Conservation (phyloP, 2,329 filamentous ascomycete species). For the Trichoderma guizhouense region DNA sequence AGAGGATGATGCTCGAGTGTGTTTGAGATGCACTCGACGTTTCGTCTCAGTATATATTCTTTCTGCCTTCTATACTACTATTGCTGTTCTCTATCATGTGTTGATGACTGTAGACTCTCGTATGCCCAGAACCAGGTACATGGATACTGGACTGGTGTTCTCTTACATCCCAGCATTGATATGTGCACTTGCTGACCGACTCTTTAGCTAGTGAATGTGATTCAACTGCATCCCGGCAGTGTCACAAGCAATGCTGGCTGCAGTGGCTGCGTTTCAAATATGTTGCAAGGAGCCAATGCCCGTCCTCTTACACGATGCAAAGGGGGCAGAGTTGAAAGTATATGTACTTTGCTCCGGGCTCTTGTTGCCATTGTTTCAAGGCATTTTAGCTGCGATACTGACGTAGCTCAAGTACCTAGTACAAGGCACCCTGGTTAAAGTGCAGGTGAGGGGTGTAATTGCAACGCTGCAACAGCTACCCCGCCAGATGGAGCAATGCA, state of each 20-base stretch:
- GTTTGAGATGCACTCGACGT: background rate
- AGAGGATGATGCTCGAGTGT: background rate
- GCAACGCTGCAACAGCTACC: conserved; percentile 14
- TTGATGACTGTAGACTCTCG: background rate
- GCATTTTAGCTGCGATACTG: background rate
- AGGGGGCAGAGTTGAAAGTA: background rate
- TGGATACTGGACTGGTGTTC: background rate
- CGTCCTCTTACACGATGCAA: background rate
- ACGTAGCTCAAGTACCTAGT: background rate
- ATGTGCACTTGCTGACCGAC: too few relatives aligned
- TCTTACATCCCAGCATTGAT: background rate
- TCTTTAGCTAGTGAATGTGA: background rate
- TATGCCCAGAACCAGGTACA: background rate
- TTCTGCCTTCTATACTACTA: background rate
- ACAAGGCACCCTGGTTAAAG: background rate
- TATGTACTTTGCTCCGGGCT: background rate
- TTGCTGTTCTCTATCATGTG: background rate
- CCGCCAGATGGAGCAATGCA: conserved; percentile 18
- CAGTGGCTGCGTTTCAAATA: conserved; percentile 8
- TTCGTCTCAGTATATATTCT: background rate
- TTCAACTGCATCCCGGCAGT: background rate
- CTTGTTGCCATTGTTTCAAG: too few relatives aligned
- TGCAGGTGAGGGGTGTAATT: background rate
- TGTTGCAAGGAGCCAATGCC: background rate
- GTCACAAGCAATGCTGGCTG: background rate